Percentiles rank a stretch among this genome's conserved stretches.
Evolutionary conservation across 1,139 yeast genomes (phyloP).

Genomic region (Arxiozyma heterogenica): DNA sequence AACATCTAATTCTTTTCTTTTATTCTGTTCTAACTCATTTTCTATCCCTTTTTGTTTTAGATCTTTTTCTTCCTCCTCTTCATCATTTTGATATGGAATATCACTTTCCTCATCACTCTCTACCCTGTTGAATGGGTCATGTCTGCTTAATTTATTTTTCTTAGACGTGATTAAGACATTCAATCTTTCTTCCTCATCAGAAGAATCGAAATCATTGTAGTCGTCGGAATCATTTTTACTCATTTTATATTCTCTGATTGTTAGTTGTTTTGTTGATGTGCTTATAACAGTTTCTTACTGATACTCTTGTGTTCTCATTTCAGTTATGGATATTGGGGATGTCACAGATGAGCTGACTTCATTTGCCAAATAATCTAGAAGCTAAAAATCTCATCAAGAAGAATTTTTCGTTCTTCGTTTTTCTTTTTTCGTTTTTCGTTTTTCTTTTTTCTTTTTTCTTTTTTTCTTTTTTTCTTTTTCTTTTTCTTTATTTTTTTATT

Average conservation of each 20-base stretch:
- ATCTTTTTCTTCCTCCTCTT: neutral
- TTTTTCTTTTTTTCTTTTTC: neutral
- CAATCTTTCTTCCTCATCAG: slow-evolving; percentile 18
- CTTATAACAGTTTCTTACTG: neutral
- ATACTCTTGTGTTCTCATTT: neutral
- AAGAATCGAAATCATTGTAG: slow-evolving; percentile 19
- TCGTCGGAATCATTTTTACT: slow-evolving; percentile 1
- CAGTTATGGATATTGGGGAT: neutral
- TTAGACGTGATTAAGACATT: slow-evolving; percentile 19
- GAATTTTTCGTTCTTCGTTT: no score
- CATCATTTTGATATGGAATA: slow-evolving; percentile 9
- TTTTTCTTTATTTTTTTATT: neutral
- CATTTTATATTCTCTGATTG: neutral
- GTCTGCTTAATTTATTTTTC: slow-evolving; percentile 10
- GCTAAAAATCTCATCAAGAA: neutral
- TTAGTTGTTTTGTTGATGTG: neutral
- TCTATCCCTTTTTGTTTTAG: slow-evolving; percentile 5
- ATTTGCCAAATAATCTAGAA: no score
- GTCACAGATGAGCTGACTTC: neutral
- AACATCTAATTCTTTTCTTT: slow-evolving; percentile 1
- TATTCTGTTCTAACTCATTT: slow-evolving; percentile 8
- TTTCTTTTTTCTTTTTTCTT: neutral
- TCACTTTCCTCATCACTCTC: slow-evolving; percentile 11
- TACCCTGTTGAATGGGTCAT: slow-evolving; percentile 2
- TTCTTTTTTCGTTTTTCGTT: no score